phyloP scores from a whole-genome alignment of 2,329 filamentous ascomycete genomes.

The Penicillium sp. region DNA sequence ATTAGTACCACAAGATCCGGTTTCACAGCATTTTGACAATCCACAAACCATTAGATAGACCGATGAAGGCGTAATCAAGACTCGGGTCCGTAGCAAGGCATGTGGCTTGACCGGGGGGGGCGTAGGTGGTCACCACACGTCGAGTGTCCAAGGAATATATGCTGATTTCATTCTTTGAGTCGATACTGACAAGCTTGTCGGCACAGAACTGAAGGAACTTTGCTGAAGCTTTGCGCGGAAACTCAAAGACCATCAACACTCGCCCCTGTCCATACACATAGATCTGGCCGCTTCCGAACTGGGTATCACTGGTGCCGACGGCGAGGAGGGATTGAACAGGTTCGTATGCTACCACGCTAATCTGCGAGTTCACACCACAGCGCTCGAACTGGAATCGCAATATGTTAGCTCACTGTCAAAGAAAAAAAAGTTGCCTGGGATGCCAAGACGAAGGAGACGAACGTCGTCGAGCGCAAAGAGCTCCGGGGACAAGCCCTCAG shows the following conservation, averaged over 20 bases:
- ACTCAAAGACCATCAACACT: conserved; percentile 72
- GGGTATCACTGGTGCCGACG: conserved; percentile 83
- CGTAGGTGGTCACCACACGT: conserved; percentile 66
- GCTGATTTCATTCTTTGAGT: conserved; percentile 80
- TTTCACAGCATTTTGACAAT: background rate
- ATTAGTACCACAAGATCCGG: background rate
- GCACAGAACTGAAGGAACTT: conserved; percentile 79
- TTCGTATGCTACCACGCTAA: conserved; percentile 83
- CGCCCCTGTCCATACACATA: conserved; percentile 84
- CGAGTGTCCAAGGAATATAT: conserved; percentile 79
- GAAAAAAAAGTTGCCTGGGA: conserved; percentile 28
- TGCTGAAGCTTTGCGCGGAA: conserved; percentile 72
- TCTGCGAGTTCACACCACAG: conserved; percentile 76
- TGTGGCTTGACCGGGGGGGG: conserved; percentile 74
- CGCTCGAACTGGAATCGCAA: conserved; percentile 57
- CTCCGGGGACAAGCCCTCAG: conserved; percentile 73
- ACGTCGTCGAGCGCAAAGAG: conserved; percentile 82
- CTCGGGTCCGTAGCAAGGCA: conserved; percentile 80
- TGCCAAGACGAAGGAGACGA: conserved; percentile 50
- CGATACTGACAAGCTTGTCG: conserved; percentile 80
- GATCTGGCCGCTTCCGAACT: conserved; percentile 82
- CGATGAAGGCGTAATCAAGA: conserved; percentile 90
- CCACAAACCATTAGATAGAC: conserved; percentile 65
- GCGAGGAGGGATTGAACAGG: conserved; percentile 91
- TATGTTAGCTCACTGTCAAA: conserved; percentile 12